phyloP scores from a whole-genome alignment of 352 stramenopile genomes.

The Phytophthora gonapodyides region DNA sequence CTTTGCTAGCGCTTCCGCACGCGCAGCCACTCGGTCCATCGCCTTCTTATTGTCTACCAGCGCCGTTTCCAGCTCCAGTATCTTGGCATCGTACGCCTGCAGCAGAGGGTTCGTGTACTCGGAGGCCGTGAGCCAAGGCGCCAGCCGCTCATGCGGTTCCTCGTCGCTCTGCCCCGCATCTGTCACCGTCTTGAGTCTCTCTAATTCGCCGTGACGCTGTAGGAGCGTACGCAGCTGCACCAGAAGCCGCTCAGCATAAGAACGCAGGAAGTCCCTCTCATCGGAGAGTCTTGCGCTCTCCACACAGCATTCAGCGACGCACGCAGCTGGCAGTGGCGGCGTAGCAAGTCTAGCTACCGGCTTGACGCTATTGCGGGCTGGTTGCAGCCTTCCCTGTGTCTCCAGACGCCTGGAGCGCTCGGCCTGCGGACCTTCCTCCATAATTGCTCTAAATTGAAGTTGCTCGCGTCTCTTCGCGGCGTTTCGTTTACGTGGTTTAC shows the following conservation, averaged over 20 bases:
- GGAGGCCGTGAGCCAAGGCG: slow-evolving; percentile 71
- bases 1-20: slow-evolving; percentile 57
- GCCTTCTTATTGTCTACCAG: slow-evolving; percentile 65
- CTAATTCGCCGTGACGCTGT: slow-evolving; percentile 72
- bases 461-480: slow-evolving; percentile 17
- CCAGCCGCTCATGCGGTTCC: slow-evolving; percentile 19
- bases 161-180: slow-evolving; percentile 36
- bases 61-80: slow-evolving; percentile 61
- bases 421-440: slow-evolving; percentile 34
- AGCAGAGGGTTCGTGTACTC: slow-evolving; percentile 78
- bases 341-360: background rate
- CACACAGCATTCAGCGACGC: slow-evolving; percentile 37
- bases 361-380: background rate
- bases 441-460: slow-evolving; percentile 21
- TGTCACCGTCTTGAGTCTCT: slow-evolving; percentile 64
- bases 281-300: slow-evolving; percentile 53
- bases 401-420: slow-evolving; percentile 42
- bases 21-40: slow-evolving; percentile 52
- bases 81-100: slow-evolving; percentile 79
- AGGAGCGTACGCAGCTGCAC: slow-evolving; percentile 61
- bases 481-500: slow-evolving; percentile 11
- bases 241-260: slow-evolving; percentile 71
- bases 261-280: slow-evolving; percentile 67
- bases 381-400: slow-evolving; percentile 30
- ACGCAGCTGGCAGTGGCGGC: background rate